Percentiles rank a stretch among this genome's conserved stretches.
These are phyloP conservation scores for Colletotrichum neosansevieriae DNA, from an alignment of 2,329 filamentous ascomycete species.

Conservation along the genomic window DNA sequence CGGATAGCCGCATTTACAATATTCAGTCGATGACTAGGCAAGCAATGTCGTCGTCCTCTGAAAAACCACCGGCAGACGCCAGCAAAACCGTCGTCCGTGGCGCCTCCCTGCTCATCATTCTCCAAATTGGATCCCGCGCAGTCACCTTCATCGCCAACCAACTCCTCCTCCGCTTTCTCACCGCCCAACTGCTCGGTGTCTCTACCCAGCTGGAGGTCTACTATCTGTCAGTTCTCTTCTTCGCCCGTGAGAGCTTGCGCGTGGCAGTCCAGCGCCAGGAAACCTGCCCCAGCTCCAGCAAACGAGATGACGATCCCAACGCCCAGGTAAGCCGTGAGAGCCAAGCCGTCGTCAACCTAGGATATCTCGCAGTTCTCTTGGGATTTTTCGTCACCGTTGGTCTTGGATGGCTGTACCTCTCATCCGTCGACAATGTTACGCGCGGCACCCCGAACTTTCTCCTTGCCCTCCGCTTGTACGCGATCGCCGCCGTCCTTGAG, in stretches of 20 bases:
- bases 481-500: conserved; percentile 74
- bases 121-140: conserved; percentile 88
- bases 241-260: conserved; percentile 89
- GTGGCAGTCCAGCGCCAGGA: conserved; percentile 88
- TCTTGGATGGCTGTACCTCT: conserved; percentile 77
- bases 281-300: conserved; percentile 30
- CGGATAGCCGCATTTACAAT: neutral
- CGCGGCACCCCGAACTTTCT: conserved; percentile 73
- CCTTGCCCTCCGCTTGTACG: conserved; percentile 66
- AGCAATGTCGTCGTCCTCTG: conserved; percentile 14
- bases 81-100: conserved; percentile 67
- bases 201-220: conserved; percentile 93
- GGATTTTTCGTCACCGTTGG: conserved; percentile 73
- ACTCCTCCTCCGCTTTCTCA: conserved; percentile 86
- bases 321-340: conserved; percentile 55
- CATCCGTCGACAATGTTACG: conserved; percentile 59
- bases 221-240: conserved; percentile 93
- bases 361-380: conserved; percentile 80
- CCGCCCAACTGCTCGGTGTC: conserved; percentile 85
- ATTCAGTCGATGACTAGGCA: neutral
- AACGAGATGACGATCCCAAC: conserved; percentile 43
- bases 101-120: conserved; percentile 85
- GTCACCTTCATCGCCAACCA: conserved; percentile 95
- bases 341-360: conserved; percentile 89
- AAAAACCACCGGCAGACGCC: conserved; percentile 22